phyloP scores from a whole-genome alignment of 73 alveolate genomes.

The Blepharisma japonicum region DNA sequence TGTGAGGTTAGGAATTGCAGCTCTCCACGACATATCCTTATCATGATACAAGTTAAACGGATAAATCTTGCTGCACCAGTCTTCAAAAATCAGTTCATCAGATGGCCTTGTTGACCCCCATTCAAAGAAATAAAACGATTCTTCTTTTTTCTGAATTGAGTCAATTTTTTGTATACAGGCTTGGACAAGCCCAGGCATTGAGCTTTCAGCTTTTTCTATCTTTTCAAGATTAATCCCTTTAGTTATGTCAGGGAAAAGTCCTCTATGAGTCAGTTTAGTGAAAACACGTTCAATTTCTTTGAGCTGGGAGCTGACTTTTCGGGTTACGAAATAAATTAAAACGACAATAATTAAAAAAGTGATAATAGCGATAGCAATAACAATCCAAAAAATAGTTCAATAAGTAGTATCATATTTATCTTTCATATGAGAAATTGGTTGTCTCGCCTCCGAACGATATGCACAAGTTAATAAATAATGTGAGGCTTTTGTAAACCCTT shows the following conservation, averaged over 20 bases:
- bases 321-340: slow-evolving; percentile 1
- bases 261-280: neutral
- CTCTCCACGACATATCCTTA: slow-evolving; percentile 5
- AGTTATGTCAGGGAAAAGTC: slow-evolving; percentile 10
- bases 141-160: neutral
- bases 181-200: neutral
- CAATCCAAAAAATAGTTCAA: neutral
- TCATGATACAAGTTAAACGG: slow-evolving; percentile 11
- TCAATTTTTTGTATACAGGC: neutral
- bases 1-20: neutral
- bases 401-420: neutral
- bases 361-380: neutral
- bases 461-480: slow-evolving; percentile 11
- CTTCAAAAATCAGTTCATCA: neutral
- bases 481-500: neutral
- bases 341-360: neutral
- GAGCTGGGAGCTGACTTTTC: slow-evolving; percentile 5
- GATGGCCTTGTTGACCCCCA: slow-evolving; percentile 16
- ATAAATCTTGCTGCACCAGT: neutral
- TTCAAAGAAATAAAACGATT: neutral
- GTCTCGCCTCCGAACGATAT: neutral
- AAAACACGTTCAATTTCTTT: neutral
- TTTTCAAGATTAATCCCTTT: neutral
- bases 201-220: neutral
- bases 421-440: neutral